Conservation (phyloP, 352 stramenopile genomes). For the Pythium vanterpoolii region DNA sequence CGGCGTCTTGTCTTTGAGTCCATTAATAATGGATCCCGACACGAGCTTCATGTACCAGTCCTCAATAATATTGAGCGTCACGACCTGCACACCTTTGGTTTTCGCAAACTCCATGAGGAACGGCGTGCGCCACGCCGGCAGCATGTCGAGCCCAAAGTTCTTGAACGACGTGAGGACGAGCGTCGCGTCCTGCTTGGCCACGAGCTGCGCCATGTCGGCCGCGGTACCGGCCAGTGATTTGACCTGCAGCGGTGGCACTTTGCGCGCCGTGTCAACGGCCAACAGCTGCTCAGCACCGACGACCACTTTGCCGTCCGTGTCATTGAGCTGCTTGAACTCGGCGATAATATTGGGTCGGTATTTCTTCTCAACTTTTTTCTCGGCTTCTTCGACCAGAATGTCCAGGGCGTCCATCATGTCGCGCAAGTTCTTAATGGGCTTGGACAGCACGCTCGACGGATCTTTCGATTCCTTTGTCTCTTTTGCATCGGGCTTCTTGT, state of each 20-base stretch:
- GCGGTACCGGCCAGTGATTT: constrained; percentile 43
- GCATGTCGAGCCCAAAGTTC: constrained; percentile 81
- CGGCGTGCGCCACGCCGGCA: constrained; percentile 68
- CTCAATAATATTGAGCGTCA: constrained; percentile 83
- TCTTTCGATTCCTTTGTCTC: neutral
- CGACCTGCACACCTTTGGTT: constrained; percentile 42
- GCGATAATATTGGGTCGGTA: constrained; percentile 86
- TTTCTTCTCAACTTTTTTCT: constrained; percentile 83
- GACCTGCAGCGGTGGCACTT: constrained; percentile 53
- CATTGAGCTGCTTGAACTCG: constrained; percentile 88
- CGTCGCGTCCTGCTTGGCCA: constrained; percentile 41
- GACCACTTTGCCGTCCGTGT: constrained; percentile 77
- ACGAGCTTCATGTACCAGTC: constrained; percentile 90
- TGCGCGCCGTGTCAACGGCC: constrained; percentile 50
- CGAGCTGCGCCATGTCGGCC: constrained; percentile 50
- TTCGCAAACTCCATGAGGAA: constrained; percentile 49
- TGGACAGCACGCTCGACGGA: constrained; percentile 24
- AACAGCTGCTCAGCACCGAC: constrained; percentile 49
- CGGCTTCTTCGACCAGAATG: constrained; percentile 79
- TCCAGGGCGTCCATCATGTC: constrained; percentile 74
- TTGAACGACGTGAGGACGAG: constrained; percentile 85
- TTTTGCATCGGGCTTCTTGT: neutral
- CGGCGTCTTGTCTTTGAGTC: constrained; percentile 52
- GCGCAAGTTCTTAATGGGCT: constrained; percentile 69
- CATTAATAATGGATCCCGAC: constrained; percentile 57